These are phyloP conservation scores for Ceratobasidium sp. DNA, from an alignment of 1,284 basidiomycete genomes.

Conservation along the genomic window DNA sequence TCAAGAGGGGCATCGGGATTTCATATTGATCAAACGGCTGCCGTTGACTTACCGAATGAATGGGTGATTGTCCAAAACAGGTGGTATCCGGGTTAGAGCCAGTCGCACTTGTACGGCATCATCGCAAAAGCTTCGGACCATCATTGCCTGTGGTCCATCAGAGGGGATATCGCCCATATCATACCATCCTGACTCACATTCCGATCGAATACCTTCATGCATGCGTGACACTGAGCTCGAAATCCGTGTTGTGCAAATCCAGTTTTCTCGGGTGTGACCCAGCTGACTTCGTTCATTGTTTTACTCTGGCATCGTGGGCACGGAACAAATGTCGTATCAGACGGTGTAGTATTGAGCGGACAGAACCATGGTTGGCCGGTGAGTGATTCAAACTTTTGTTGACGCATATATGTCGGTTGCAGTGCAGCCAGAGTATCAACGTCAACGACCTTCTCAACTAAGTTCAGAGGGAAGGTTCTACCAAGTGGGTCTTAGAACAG, in stretches of 20 bases:
- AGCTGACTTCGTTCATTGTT: conserved; percentile 26
- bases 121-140: conserved; percentile 24
- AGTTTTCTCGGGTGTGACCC: conserved; percentile 29
- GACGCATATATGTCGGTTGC: conserved; percentile 35
- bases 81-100: neutral
- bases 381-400: conserved; percentile 33
- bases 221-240: conserved; percentile 28
- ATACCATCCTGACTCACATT: conserved; percentile 1
- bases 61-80: neutral
- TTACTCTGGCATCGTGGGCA: conserved; percentile 36
- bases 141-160: conserved; percentile 16
- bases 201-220: conserved; percentile 21
- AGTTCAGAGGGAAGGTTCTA: conserved; percentile 40
- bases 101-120: conserved; percentile 24
- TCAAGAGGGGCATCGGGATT: neutral
- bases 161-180: too few relatives aligned
- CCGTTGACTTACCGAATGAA: conserved; percentile 28
- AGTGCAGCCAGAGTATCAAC: conserved; percentile 36
- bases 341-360: conserved; percentile 2
- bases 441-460: conserved; percentile 37
- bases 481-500: neutral
- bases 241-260: conserved; percentile 38
- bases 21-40: neutral
- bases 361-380: conserved; percentile 34
- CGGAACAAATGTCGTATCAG: conserved; percentile 20